A percentile compares a stretch with the other conserved stretches of the same genome.
Conservation (phyloP, 257 asterid genomes). For the Fraxinus americana region DNA sequence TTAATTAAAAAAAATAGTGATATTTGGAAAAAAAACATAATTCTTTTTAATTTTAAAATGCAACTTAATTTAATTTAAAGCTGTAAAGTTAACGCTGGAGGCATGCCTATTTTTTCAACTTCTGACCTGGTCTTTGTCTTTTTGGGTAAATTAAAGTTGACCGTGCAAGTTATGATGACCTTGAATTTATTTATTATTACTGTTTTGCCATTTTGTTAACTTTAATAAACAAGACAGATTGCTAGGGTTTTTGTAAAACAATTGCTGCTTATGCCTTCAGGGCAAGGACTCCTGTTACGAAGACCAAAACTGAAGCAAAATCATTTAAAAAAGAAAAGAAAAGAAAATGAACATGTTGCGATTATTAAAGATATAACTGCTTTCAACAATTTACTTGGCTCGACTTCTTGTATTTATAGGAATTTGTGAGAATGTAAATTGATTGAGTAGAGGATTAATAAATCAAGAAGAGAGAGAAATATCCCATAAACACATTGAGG, state of each 20-base stretch:
- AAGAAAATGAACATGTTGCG: too few relatives aligned
- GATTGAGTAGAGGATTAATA: too few relatives aligned
- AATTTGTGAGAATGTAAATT: too few relatives aligned
- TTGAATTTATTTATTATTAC: conserved; percentile 32
- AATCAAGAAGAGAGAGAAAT: too few relatives aligned
- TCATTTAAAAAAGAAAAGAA: too few relatives aligned
- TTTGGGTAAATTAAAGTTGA: conserved; percentile 52
- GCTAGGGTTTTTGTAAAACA: too few relatives aligned
- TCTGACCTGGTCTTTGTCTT: conserved; percentile 55
- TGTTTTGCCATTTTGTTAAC: conserved; percentile 24
- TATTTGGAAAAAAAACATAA: conserved; percentile 29
- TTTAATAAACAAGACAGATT: neutral
- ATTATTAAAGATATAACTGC: too few relatives aligned
- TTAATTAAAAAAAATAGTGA: conserved; percentile 37
- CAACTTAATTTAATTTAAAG: conserved; percentile 45
- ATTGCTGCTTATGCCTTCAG: too few relatives aligned
- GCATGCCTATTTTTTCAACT: conserved; percentile 39
- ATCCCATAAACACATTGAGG: too few relatives aligned
- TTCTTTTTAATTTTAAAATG: conserved; percentile 32
- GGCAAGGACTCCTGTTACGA: too few relatives aligned
- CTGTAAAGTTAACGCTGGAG: conserved; percentile 81
- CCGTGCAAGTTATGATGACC: conserved; percentile 23
- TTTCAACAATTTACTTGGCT: too few relatives aligned
- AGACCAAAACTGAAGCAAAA: neutral
- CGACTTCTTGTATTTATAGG: too few relatives aligned